Evolutionary conservation across 1,284 basidiomycete species (phyloP), one percentile per base, ranked within the genome.

Genomic region (Cryptococcus maquisensis): DNA sequence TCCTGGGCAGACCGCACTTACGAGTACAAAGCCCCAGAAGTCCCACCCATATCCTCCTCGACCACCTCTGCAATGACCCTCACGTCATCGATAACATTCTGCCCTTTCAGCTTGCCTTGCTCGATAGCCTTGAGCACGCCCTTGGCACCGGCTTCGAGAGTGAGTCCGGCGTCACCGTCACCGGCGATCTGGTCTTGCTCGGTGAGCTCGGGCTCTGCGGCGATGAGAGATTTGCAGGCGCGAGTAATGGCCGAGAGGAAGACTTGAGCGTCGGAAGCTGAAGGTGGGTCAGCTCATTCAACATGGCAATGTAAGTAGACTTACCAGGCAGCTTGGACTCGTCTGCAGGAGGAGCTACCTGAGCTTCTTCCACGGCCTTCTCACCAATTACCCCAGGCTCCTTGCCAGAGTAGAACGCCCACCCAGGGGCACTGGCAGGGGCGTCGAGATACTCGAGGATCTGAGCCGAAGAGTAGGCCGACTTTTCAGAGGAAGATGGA

Each of bases 11-110:
- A 47, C 47, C 26, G 24, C 20, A 20, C 84, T 60, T 62, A 89
- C 86, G 90, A 90, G 72, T 94, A 96, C 26, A 96, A 76, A 1
- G 91, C 93, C 6, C 92, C 93, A 57, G 86, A 88, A 5, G 92
- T 96, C 18, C 93, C 93, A 32, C 90, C 93, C 92, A 96, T 96
- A 49, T 82, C 80, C 63, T 88, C 85, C 75, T 93, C 90, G 3
- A 77, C 70, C 28, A 72, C 60, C 54, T 84, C 81, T 2, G 90
- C 83, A 54, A 94, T 83, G 4, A 80, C 78, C 38, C 89, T 82
- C 53, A 90, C 78, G 45, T 82, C 80, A 42, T 79, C 78, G 37
- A 87, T 80, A 41, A 90, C 79, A 65, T 91, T 83, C 20, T 79
- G 68, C 12, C 84, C 84, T 20, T 76, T 76, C 51, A 91, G 81